Conservation (phyloP, 768 basidiomycete species). For the Lactifluus subvellereus region DNA sequence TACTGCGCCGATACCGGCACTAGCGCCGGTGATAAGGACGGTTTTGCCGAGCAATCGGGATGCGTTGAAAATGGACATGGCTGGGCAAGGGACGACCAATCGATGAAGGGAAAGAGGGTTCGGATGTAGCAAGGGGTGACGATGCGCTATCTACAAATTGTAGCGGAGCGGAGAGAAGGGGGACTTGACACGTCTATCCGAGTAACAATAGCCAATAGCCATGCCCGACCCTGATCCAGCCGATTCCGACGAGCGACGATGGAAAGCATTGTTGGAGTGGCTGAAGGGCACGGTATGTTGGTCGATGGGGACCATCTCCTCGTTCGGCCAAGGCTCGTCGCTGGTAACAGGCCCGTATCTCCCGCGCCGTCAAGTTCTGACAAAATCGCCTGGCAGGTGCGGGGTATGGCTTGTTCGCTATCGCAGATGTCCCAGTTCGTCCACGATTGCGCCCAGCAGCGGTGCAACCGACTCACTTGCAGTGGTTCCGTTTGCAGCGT, state of each 20-base stretch:
- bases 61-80: conserved; percentile 78
- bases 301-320: conserved; percentile 36
- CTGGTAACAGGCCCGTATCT: conserved; percentile 38
- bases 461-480: neutral
- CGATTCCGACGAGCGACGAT: conserved; percentile 12
- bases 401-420: conserved; percentile 67
- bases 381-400: conserved; percentile 38
- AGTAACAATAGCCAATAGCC: neutral
- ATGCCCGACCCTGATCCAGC: neutral
- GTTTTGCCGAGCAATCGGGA: conserved; percentile 78
- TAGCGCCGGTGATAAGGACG: conserved; percentile 85
- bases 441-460: neutral
- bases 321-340: conserved; percentile 47
- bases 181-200: neutral
- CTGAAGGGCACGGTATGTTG: conserved; percentile 20
- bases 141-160: neutral
- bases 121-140: neutral
- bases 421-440: conserved; percentile 39
- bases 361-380: neutral
- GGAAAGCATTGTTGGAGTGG: conserved; percentile 20
- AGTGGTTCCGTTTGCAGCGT: conserved; percentile 3
- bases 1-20: conserved; percentile 85
- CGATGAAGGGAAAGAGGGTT: neutral
- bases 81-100: conserved; percentile 15
- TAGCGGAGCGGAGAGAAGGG: neutral